phyloP scores from a whole-genome alignment of 306 rosid genomes.

The Corylus heterophylla region DNA sequence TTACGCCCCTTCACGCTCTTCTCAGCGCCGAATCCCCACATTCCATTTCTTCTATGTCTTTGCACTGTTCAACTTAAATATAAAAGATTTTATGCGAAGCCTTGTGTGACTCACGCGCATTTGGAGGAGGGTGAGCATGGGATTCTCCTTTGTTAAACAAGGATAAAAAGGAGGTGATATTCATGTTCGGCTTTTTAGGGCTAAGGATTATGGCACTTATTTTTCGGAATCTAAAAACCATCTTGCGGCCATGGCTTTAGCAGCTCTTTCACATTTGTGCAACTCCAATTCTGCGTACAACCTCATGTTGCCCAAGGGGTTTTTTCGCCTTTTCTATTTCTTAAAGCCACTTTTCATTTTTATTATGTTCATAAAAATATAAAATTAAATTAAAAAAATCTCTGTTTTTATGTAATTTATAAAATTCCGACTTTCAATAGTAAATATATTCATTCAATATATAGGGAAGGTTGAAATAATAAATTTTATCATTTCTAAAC shows the following conservation, averaged over 20 bases:
- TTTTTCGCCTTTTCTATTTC: not conserved
- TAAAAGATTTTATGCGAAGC: too few species aligned
- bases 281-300: not conserved
- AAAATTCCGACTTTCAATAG: too few species aligned
- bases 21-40: not conserved
- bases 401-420: too few species aligned
- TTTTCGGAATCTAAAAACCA: not conserved
- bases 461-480: too few species aligned
- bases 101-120: not conserved
- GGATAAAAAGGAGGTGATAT: not conserved
- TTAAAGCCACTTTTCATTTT: too few species aligned
- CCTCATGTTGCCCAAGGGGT: not conserved
- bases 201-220: not conserved
- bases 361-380: too few species aligned
- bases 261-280: not conserved
- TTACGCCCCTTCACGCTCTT: not conserved
- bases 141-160: not conserved
- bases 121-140: not conserved
- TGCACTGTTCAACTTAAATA: too few species aligned
- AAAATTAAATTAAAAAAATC: too few species aligned
- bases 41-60: not conserved
- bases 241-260: not conserved
- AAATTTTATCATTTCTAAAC: too few species aligned
- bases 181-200: not conserved
- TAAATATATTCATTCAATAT: too few species aligned